Percentiles rank a stretch among this genome's conserved stretches.
Conservation (phyloP, 306 rosid genomes). For the Benincasa hispida region DNA sequence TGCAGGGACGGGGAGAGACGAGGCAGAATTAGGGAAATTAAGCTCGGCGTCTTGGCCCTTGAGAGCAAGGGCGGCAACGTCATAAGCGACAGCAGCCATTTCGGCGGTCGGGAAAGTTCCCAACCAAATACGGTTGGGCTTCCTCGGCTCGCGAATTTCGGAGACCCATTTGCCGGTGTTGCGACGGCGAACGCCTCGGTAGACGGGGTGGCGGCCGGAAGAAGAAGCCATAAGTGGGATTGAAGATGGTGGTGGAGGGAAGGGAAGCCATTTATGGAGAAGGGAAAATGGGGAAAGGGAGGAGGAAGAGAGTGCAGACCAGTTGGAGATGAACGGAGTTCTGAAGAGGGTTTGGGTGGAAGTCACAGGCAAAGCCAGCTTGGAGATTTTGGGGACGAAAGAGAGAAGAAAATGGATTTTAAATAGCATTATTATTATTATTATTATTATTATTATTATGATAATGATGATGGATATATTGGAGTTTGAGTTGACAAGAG, state of each 20-base stretch:
- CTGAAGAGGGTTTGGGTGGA: constrained; percentile 22
- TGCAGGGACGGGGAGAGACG: constrained; percentile 70
- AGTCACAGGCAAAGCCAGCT: constrained; percentile 20
- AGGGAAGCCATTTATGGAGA: constrained; percentile 37
- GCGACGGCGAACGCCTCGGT: constrained; percentile 37
- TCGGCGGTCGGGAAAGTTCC: constrained; percentile 83
- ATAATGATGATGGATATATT: not conserved
- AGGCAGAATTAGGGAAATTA: constrained; percentile 72
- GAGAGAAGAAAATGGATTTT: not conserved
- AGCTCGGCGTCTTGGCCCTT: constrained; percentile 63
- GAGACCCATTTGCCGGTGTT: constrained; percentile 55
- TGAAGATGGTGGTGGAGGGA: constrained; percentile 1
- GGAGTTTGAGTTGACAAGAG: not conserved
- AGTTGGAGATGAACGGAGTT: constrained; percentile 39
- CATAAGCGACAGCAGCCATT: constrained; percentile 92
- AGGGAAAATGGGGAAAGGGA: not conserved
- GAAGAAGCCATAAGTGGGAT: not conserved
- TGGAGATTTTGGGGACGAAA: constrained; percentile 5
- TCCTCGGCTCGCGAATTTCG: constrained; percentile 37
- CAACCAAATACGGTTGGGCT: constrained; percentile 58
- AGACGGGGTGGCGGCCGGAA: constrained; percentile 21
- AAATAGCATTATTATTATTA: no score
- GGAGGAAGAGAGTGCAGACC: constrained; percentile 29
- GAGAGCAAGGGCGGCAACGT: constrained; percentile 82
- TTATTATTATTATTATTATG: no score